Percentiles rank a stretch among this genome's conserved stretches.
phyloP scores from a whole-genome alignment of 2,329 filamentous ascomycete species.

The Cercospora canescens region DNA sequence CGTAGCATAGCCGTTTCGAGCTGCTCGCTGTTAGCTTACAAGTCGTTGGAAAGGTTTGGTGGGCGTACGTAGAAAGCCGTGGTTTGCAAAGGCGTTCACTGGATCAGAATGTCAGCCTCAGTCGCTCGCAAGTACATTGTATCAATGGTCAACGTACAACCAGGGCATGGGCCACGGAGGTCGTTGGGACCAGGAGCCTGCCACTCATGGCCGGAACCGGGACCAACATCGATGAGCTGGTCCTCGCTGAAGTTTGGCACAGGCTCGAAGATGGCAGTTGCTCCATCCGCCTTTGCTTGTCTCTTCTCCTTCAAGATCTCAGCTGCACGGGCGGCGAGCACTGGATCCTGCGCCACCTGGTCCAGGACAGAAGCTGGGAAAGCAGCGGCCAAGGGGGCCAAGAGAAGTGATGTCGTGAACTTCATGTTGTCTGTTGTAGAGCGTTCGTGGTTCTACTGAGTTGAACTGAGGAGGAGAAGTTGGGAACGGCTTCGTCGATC shows the following conservation, averaged over 20 bases:
- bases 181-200: slow-evolving; percentile 32
- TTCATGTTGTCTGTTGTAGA: slow-evolving; percentile 10
- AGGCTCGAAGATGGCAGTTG: slow-evolving; percentile 27
- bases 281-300: slow-evolving; percentile 25
- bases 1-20: slow-evolving; percentile 34
- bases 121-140: background rate
- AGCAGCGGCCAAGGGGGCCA: slow-evolving; percentile 17
- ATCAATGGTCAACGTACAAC: slow-evolving; percentile 8
- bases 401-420: slow-evolving; percentile 2
- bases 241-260: slow-evolving; percentile 31
- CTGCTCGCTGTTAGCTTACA: background rate
- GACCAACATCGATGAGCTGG: slow-evolving; percentile 32
- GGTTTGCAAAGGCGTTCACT: slow-evolving; percentile 31
- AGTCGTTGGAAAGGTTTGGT: background rate
- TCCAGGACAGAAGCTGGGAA: slow-evolving; percentile 18
- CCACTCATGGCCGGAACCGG: slow-evolving; percentile 30
- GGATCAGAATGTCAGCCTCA: background rate
- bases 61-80: slow-evolving; percentile 2
- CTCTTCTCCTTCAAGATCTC: slow-evolving; percentile 24
- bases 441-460: background rate
- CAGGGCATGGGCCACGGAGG: slow-evolving; percentile 37
- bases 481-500: background rate
- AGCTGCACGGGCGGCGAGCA: slow-evolving; percentile 10
- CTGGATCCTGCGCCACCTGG: slow-evolving; percentile 11
- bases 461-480: background rate